These are phyloP conservation scores for Phylloporus sp. DNA, from an alignment of 768 basidiomycete species.

Conservation along the genomic window DNA sequence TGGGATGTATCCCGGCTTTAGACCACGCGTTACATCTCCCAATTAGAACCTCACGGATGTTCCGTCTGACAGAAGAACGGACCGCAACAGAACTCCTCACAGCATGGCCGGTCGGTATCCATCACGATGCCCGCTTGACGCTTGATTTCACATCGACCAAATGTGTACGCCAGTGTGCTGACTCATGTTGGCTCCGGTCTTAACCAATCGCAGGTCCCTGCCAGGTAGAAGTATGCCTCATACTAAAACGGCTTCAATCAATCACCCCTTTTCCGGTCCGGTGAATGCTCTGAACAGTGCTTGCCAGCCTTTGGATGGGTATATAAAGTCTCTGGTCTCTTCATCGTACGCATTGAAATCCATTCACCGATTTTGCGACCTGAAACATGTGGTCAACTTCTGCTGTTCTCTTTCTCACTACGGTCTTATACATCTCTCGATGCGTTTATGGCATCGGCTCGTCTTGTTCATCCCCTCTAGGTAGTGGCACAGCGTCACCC, in stretches of 20 bases:
- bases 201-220: slow-evolving; percentile 1
- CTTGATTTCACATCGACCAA: not conserved
- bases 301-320: not conserved
- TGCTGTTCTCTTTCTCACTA: slow-evolving; percentile 6
- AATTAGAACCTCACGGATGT: slow-evolving; percentile 8
- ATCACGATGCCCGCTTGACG: slow-evolving; percentile 1
- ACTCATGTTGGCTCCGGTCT: not conserved
- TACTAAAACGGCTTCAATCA: not conserved
- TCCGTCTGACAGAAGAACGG: not conserved
- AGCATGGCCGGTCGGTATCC: not conserved
- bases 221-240: not conserved
- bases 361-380: not conserved
- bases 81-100: not conserved
- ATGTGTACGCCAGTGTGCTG: not conserved
- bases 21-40: not conserved
- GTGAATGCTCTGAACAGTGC: not conserved
- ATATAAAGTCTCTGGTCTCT: slow-evolving; percentile 12
- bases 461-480: slow-evolving; percentile 44
- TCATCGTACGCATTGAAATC: not conserved
- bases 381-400: slow-evolving; percentile 7
- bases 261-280: not conserved
- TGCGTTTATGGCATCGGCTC: slow-evolving; percentile 35
- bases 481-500: slow-evolving; percentile 42
- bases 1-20: not conserved
- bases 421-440: slow-evolving; percentile 5